phyloP scores from a whole-genome alignment of 2,329 filamentous ascomycete genomes.

The Chaetomium sp. region DNA sequence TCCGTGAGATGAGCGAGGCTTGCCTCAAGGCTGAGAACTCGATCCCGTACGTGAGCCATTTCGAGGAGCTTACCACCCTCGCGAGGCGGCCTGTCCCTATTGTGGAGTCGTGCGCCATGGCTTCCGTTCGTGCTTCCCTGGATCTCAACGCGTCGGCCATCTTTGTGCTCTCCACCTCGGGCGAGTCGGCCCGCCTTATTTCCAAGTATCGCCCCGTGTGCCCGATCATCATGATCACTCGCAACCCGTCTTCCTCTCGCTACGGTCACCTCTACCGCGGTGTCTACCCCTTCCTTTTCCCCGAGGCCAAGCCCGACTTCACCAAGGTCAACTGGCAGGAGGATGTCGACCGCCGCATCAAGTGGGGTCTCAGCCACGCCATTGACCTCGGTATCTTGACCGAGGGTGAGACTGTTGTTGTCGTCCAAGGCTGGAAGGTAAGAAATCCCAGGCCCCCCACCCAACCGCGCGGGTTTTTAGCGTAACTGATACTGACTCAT shows the following conservation, averaged over 20 bases:
- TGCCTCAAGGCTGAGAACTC: slow-evolving; percentile 95
- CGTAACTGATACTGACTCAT: neutral
- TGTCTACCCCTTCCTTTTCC: slow-evolving; percentile 95
- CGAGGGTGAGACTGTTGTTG: slow-evolving; percentile 68
- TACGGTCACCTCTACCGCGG: slow-evolving; percentile 95
- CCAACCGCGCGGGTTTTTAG: too few species aligned
- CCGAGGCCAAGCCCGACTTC: slow-evolving; percentile 92
- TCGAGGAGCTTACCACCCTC: slow-evolving; percentile 86
- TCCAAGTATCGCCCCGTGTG: slow-evolving; percentile 99
- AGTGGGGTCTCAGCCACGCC: slow-evolving; percentile 89
- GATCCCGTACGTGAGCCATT: slow-evolving; percentile 93
- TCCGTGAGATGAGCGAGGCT: slow-evolving; percentile 97
- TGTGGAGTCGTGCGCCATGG: slow-evolving; percentile 93
- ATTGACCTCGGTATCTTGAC: slow-evolving; percentile 72
- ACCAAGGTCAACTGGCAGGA: slow-evolving; percentile 92
- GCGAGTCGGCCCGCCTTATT: slow-evolving; percentile 86
- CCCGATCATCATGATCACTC: slow-evolving; percentile 98
- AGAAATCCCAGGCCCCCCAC: neutral
- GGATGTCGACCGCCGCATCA: slow-evolving; percentile 94
- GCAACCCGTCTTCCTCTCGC: slow-evolving; percentile 74
- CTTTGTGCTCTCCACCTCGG: slow-evolving; percentile 91
- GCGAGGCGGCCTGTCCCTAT: slow-evolving; percentile 78
- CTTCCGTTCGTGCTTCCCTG: slow-evolving; percentile 88
- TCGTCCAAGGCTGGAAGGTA: slow-evolving; percentile 78
- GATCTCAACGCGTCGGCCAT: slow-evolving; percentile 96